phyloP scores from a whole-genome alignment of 306 rosid species.

The Fragaria ananassa region DNA sequence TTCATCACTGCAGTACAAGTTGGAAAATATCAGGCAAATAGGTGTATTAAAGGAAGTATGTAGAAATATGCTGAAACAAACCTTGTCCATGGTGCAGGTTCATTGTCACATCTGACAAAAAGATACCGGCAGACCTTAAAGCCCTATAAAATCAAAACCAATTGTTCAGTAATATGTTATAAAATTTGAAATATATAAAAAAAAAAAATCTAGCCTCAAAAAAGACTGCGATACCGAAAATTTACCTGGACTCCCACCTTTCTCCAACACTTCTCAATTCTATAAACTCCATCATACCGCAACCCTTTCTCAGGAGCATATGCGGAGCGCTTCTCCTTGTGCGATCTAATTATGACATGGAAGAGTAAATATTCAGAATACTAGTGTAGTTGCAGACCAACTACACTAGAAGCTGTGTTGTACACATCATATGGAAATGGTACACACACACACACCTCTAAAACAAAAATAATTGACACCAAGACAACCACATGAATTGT shows the following conservation, averaged over 20 bases:
- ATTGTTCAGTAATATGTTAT: slow-evolving; percentile 5
- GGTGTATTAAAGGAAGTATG: background rate
- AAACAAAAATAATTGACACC: background rate
- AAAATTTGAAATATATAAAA: background rate
- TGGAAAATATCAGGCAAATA: slow-evolving; percentile 7
- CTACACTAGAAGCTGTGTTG: background rate
- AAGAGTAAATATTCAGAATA: background rate
- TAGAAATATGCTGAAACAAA: slow-evolving; percentile 16
- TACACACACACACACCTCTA: background rate
- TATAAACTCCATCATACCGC: slow-evolving; percentile 76
- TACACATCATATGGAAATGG: background rate
- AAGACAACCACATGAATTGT: background rate
- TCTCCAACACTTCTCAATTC: slow-evolving; percentile 88
- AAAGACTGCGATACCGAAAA: background rate
- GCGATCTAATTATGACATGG: slow-evolving; percentile 42
- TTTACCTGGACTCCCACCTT: slow-evolving; percentile 71
- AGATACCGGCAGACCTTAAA: slow-evolving; percentile 62
- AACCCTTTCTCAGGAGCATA: slow-evolving; percentile 72
- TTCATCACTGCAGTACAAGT: slow-evolving; percentile 47
- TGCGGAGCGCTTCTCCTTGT: slow-evolving; percentile 71
- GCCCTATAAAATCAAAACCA: slow-evolving; percentile 42
- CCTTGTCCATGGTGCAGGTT: slow-evolving; percentile 83
- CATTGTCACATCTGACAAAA: slow-evolving; percentile 77
- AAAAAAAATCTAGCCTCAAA: background rate
- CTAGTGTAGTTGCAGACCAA: background rate